Percentiles rank a stretch among this genome's conserved stretches.
These are phyloP conservation scores for Inonotus hispidus DNA, from an alignment of 1,284 basidiomycete species.

Conservation along the genomic window DNA sequence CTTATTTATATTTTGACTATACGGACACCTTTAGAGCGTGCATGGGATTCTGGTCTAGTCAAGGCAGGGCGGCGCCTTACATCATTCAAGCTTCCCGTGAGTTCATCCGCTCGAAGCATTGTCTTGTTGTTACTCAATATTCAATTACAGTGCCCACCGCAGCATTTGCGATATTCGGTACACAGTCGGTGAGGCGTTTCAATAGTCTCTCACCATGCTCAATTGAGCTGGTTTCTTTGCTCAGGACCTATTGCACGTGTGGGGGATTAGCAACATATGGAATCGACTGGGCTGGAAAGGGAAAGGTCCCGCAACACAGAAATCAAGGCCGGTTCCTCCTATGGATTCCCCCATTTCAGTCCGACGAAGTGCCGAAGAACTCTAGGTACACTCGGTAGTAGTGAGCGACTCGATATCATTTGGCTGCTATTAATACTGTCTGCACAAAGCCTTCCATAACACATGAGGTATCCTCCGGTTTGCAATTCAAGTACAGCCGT, in stretches of 20 bases:
- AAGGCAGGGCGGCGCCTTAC: conserved; percentile 6
- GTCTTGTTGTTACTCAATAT: background rate
- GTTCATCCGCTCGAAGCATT: background rate
- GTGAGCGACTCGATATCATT: too few relatives aligned
- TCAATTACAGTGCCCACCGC: conserved; percentile 9
- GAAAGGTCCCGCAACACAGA: background rate
- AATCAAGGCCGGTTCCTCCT: conserved; percentile 1
- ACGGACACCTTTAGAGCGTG: conserved; percentile 4
- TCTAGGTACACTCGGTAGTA: background rate
- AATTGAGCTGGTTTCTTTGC: background rate
- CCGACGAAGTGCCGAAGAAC: background rate
- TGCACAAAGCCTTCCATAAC: too few relatives aligned
- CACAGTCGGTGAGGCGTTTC: conserved; percentile 6
- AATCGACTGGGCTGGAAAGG: background rate
- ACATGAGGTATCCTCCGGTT: too few relatives aligned
- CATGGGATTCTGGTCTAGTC: conserved; percentile 17
- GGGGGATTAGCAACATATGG: conserved; percentile 7
- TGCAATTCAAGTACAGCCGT: too few relatives aligned
- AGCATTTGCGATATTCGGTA: conserved; percentile 14
- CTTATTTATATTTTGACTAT: background rate
- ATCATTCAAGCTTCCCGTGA: conserved; percentile 16
- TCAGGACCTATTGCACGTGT: conserved; percentile 9
- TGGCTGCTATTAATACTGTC: too few relatives aligned
- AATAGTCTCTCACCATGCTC: background rate
- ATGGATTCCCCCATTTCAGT: too few relatives aligned